Base-by-base conservation (phyloP, 2,329 filamentous ascomycete species). In the Rhynchosporium graminicola region DNA sequence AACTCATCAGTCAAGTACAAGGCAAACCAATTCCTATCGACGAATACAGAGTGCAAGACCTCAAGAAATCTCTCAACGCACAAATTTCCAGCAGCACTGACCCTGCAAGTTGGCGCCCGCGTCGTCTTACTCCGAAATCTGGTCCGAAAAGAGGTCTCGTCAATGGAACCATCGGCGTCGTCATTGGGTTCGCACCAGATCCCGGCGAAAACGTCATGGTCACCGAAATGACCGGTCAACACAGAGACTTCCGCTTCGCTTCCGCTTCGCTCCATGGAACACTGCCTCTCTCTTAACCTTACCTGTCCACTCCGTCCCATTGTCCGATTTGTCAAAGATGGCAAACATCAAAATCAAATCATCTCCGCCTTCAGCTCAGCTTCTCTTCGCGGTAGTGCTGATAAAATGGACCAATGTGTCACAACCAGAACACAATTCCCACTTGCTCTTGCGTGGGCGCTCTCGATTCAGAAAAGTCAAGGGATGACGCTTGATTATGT, bases 111-210 rank as follows among this genome's bases (percentile, higher is more conserved):
- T 43, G 69, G 69, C n/a, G 70, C 71, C 0, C 69, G 69, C 54
- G 68, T 72, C 12, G 67, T 72, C 15, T 59, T 72, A 8, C 55
- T 72, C 8, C 47, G 59, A 0, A 72, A 72, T 54, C 54, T 70
- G 1, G 46, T 62, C 15, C 54, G 50, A 63, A 63, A n/a, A 9
- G 31, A 1, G 69, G 68, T 10, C 63, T 72, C 4, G 70, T 72
- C 4, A 72, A 72, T 31, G 71, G 71, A 4, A 68, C 71, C 2
- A 67, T 70, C 38, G 71, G 71, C 9, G 63, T 64, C 13, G 63
- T 45, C 12, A 15, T 45, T n/a, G 42, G 42, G 7, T 45, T 45
- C 42, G 72, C 6, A 54, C 70, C 9, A 61, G 63, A 8, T 71
- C 26, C 26, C 10, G 31, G 47, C 10, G 47, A 50, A 5, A 2